phyloP scores from a whole-genome alignment of 2,329 filamentous ascomycete genomes.

The Geosmithia morbida region DNA sequence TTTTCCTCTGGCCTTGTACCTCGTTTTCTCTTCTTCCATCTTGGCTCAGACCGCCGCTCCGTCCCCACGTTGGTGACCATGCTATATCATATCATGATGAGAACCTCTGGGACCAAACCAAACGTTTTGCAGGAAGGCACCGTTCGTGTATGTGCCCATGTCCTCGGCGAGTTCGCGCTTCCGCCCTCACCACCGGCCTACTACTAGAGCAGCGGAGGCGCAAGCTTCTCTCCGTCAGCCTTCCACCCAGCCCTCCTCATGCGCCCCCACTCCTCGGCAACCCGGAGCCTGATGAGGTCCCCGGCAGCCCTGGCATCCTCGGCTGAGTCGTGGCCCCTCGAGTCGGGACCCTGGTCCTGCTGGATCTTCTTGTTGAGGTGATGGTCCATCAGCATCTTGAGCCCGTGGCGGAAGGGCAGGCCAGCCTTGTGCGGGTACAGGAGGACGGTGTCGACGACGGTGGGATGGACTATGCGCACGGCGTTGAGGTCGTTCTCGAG shows the following conservation, averaged over 20 bases:
- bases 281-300: conserved; percentile 62
- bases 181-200: not conserved
- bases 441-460: conserved; percentile 71
- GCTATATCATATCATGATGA: too few relatives aligned
- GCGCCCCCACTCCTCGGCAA: conserved; percentile 54
- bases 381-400: conserved; percentile 61
- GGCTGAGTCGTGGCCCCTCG: conserved; percentile 71
- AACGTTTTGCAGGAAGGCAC: too few relatives aligned
- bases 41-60: too few relatives aligned
- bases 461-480: conserved; percentile 70
- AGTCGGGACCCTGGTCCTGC: conserved; percentile 35
- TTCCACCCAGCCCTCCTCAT: conserved; percentile 56
- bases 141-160: too few relatives aligned
- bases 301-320: conserved; percentile 87
- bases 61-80: too few relatives aligned
- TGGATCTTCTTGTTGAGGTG: conserved; percentile 69
- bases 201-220: conserved; percentile 17
- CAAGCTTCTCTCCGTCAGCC: conserved; percentile 32
- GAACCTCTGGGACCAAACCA: too few relatives aligned
- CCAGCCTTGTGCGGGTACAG: conserved; percentile 68
- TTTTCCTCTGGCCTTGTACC: too few relatives aligned
- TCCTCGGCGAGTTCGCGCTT: too few relatives aligned
- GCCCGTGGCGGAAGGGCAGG: conserved; percentile 60
- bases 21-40: too few relatives aligned
- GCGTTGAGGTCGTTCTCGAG: conserved; percentile 92